Evolutionary conservation across 2,329 filamentous ascomycete genomes (phyloP), one percentile per base, ranked within the genome.

Genomic region (Cercospora brassicicola): DNA sequence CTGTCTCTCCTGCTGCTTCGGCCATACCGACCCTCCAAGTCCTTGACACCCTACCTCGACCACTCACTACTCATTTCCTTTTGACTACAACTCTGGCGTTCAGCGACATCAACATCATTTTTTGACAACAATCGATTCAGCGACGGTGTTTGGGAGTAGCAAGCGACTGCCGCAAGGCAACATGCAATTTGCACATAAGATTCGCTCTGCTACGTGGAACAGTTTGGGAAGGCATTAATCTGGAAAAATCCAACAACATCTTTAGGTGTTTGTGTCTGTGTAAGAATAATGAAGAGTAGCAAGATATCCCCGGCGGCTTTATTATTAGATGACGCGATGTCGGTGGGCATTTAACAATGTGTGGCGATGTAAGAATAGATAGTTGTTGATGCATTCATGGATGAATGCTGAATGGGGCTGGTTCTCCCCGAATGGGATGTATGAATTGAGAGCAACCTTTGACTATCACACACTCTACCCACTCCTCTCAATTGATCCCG

Each of bases 1-100:
- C 30, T 64, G 51, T 15, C 36, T 56, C 9, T 28, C 51, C 3
- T 64, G 62, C 33, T 64, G 62, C 51, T 64, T 64, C 13, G 51
- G 48, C 36, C 45, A 45, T 2, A 31, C 33, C 3, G 45, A 51
- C 45, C 39, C 59, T 13, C 33, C 33, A 30, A 61, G 59, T 61
- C 59, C 59, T 61, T 42, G 59, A 61, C 8, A 10, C 1, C 26
- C 15, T n/a, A n/a, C 36, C 36, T n/a, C 36, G 15, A 39, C 10
- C 28, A 28, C 20, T 31, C 53, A 11, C 26, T 18, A 28, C 53
- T 11, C 7, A 15, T 56, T 18, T 56, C 23, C 23, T 56, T 31
- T 56, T 28, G 36, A 42, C 36, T 2, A 8, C 36, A 42, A n/a
- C 15, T 42, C 36, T 42, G 36, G 36, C 36, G 36, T 42, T 42